Evolutionary conservation across 176 grass and related monocot species (phyloP), one percentile per base, ranked within the genome.

Genomic region (Phyllostachys edulis): DNA sequence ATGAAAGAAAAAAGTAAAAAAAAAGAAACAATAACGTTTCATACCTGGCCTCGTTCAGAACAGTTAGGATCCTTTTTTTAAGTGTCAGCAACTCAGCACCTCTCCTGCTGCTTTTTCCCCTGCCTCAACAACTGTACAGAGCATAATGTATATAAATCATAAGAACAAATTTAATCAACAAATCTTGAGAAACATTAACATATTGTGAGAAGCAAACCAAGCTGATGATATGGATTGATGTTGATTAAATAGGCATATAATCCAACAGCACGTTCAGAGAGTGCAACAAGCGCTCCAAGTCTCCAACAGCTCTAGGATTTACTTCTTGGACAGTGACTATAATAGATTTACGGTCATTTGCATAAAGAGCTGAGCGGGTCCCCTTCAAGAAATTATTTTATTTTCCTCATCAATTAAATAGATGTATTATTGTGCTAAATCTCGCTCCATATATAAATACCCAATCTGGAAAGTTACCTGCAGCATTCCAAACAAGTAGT

Each of bases 401-500:
- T 45, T 71, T 26, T 49, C 69, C 2, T 17, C 44, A 72, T 72
- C 23, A 72, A 29, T 49, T 47, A 26, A 17, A 49, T 72, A 13
- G 3, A 29, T 29, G 29, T 72, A 16, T 14, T 17, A 29, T 4
- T 47, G 23, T 29, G 13, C 14, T 44, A 46, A 71, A 71, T 72
- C 69, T 29, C 69, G 49, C 44, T 72, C 57, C 14, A 34, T 54
- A 59, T 13, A 29, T 26, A 72, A 17, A 72, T 72, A 49, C 1
- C 12, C 45, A 23, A 24, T 46, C 68, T 44, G 41, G 68, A 46
- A 71, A 71, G 44, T 71, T 46, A 94, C 96, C 87, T 99, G 96
- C 71, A 99, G 76, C 96, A 99, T 99, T 40, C 96, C 96, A 89
- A 99, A 99, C 82, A 99, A 89, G 84, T 99, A 99, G 81, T 99